phyloP scores from a whole-genome alignment of 2,329 filamentous ascomycete genomes.

The Colletotrichum higginsianum region DNA sequence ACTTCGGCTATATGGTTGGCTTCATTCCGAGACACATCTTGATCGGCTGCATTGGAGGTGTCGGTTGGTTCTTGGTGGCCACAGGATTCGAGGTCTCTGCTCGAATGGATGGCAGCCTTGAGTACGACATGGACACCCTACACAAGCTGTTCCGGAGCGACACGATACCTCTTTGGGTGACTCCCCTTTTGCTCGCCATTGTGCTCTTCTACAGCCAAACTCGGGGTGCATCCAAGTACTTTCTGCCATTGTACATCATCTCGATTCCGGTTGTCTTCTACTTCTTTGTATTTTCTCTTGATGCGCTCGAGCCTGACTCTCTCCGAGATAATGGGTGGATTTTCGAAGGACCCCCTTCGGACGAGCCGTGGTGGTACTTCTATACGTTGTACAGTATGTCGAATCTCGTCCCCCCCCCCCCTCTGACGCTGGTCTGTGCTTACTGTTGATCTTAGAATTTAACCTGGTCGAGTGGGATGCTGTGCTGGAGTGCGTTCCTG shows the following conservation, averaged over 20 bases:
- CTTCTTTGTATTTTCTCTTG: constrained; percentile 79
- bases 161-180: constrained; percentile 86
- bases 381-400: constrained; percentile 91
- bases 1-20: constrained; percentile 91
- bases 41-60: constrained; percentile 96
- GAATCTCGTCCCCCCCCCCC: not conserved
- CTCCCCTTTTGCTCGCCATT: constrained; percentile 83
- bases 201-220: constrained; percentile 83
- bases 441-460: constrained; percentile 72
- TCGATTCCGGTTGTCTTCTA: constrained; percentile 84
- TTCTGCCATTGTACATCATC: constrained; percentile 90
- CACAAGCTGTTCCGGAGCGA: constrained; percentile 80
- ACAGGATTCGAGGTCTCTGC: constrained; percentile 96
- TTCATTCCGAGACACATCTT: constrained; percentile 98
- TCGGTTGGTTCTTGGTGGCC: constrained; percentile 93
- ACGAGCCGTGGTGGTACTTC: constrained; percentile 97
- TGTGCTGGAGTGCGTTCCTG: constrained; percentile 86
- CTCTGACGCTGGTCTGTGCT: constrained; percentile 42
- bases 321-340: constrained; percentile 88
- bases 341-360: constrained; percentile 86
- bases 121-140: constrained; percentile 84
- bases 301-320: constrained; percentile 75
- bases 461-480: constrained; percentile 86
- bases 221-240: constrained; percentile 84
- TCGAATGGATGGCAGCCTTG: constrained; percentile 85